Percentiles rank a stretch among this genome's conserved stretches.
These are phyloP conservation scores for Hansenula lynferdii DNA, from an alignment of 1,139 yeast species.

Conservation along the genomic window DNA sequence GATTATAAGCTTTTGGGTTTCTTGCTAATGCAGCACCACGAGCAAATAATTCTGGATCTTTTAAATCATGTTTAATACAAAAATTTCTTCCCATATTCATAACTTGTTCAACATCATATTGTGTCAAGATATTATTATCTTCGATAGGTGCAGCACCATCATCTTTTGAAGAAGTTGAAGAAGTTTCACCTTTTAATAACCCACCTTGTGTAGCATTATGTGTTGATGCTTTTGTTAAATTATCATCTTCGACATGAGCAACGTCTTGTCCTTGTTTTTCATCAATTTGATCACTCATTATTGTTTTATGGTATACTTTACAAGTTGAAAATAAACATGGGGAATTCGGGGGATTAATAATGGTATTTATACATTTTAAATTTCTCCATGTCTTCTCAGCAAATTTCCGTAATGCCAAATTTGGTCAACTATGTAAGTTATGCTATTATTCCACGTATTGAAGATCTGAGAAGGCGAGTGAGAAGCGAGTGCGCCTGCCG, in stretches of 20 bases:
- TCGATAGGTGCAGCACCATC: constrained; percentile 6
- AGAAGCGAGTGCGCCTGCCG: too few species aligned
- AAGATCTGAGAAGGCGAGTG: too few species aligned
- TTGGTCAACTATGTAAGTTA: too few species aligned
- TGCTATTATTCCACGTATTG: too few species aligned
- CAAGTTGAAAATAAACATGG: too few species aligned
- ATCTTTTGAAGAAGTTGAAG: neutral
- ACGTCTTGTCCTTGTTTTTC: neutral
- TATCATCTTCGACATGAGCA: neutral
- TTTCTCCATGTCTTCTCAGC: too few species aligned
- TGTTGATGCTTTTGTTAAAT: neutral
- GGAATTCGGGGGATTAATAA: too few species aligned
- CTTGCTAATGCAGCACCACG: constrained; percentile 77
- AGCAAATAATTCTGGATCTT: constrained; percentile 60
- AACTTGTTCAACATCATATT: constrained; percentile 60
- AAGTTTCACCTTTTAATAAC: too few species aligned
- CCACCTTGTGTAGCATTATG: neutral
- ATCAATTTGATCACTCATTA: neutral
- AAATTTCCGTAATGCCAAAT: too few species aligned
- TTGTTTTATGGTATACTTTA: too few species aligned
- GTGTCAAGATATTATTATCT: constrained; percentile 56
- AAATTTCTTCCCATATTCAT: constrained; percentile 68
- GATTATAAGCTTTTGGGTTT: constrained; percentile 52
- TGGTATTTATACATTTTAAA: neutral
- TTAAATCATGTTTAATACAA: constrained; percentile 53